phyloP scores from a whole-genome alignment of 2,329 filamentous ascomycete species.

The Xylariaceae sp. region DNA sequence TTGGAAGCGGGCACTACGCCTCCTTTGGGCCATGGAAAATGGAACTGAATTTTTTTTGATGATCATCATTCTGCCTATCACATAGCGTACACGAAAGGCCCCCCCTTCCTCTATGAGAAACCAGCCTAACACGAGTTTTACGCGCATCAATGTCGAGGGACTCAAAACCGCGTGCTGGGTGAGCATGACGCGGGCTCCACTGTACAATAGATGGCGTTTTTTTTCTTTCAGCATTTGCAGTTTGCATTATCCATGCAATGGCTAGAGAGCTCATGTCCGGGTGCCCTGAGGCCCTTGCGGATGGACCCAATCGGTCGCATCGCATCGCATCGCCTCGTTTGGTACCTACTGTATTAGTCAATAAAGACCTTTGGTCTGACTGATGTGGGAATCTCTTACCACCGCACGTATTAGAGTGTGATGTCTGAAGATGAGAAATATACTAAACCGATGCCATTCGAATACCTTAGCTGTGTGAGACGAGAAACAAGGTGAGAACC shows the following conservation, averaged over 20 bases:
- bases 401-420: neutral
- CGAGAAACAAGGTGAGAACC: neutral
- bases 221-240: slow-evolving; percentile 9
- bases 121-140: slow-evolving; percentile 5
- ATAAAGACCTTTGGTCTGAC: slow-evolving; percentile 12
- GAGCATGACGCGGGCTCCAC: slow-evolving; percentile 19
- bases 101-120: slow-evolving; percentile 3
- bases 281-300: slow-evolving; percentile 5
- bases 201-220: slow-evolving; percentile 21
- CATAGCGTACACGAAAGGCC: slow-evolving; percentile 1
- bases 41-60: slow-evolving; percentile 3
- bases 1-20: neutral
- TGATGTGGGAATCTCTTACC: neutral
- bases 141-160: slow-evolving; percentile 16
- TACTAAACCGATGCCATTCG: neutral
- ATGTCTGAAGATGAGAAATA: neutral
- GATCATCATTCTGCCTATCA: slow-evolving; percentile 5
- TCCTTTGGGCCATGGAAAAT: neutral
- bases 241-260: neutral
- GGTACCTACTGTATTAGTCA: slow-evolving; percentile 10
- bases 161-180: slow-evolving; percentile 18
- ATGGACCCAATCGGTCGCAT: neutral
- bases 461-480: neutral
- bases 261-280: slow-evolving; percentile 1
- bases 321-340: slow-evolving; percentile 7